These are phyloP conservation scores for Inonotus hispidus DNA, from an alignment of 1,284 basidiomycete species.

Conservation along the genomic window DNA sequence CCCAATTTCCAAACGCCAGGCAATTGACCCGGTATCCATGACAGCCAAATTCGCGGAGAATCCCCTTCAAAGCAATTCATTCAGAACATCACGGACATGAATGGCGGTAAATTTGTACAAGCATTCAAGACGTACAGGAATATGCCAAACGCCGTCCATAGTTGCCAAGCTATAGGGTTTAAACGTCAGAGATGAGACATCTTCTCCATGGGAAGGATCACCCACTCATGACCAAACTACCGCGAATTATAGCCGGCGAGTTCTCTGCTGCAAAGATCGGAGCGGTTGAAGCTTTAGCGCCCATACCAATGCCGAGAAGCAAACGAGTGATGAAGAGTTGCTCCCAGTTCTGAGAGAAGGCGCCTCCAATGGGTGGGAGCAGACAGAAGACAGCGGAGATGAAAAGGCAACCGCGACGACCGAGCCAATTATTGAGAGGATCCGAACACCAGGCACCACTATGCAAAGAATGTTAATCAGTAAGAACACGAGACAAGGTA, in stretches of 20 bases:
- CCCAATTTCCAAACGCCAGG: conserved; percentile 55
- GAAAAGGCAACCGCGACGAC: conserved; percentile 68
- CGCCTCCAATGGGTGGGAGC: conserved; percentile 54
- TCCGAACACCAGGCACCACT: conserved; percentile 41
- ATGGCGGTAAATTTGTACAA: not conserved
- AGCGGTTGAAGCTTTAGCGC: conserved; percentile 57
- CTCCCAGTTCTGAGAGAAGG: conserved; percentile 29
- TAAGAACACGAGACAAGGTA: conserved; percentile 30
- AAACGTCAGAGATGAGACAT: not conserved
- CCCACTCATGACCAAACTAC: conserved; percentile 24
- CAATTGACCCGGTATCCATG: conserved; percentile 38
- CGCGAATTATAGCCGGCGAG: conserved; percentile 58
- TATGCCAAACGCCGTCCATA: conserved; percentile 58
- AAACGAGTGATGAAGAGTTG: conserved; percentile 43
- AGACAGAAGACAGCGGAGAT: conserved; percentile 54
- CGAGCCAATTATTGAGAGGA: conserved; percentile 44
- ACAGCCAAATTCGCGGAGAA: conserved; percentile 48
- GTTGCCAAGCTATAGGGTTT: conserved; percentile 1
- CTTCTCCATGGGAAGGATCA: conserved; percentile 34
- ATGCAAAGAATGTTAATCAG: conserved; percentile 21
- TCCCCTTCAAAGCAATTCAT: conserved; percentile 24
- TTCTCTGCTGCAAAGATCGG: conserved; percentile 59
- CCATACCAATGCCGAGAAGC: conserved; percentile 64
- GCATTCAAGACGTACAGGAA: conserved; percentile 35
- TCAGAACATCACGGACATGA: not conserved